A percentile compares a stretch with the other conserved stretches of the same genome.
Evolutionary conservation across 2,329 filamentous ascomycete species (phyloP).

Genomic region (Ascochyta viciae-villosae): DNA sequence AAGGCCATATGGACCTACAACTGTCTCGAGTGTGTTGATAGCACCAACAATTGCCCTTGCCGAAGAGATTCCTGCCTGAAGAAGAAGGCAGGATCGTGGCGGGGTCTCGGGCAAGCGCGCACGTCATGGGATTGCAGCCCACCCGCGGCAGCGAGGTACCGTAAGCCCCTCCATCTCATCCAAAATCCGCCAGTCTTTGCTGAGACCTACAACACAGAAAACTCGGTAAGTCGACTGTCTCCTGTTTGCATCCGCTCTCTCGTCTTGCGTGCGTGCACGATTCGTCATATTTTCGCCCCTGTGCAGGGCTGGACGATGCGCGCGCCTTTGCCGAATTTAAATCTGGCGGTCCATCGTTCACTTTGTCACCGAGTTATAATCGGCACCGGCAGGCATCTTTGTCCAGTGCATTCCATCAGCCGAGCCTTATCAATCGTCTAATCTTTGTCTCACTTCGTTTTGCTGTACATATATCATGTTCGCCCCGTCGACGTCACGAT

Average conservation of each 20-base stretch:
- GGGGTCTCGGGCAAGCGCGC: constrained; percentile 29
- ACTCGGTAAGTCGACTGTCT: constrained; percentile 35
- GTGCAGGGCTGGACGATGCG: constrained; percentile 32
- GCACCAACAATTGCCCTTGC: not conserved
- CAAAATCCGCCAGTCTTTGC: constrained; percentile 20
- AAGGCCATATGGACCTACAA: not conserved
- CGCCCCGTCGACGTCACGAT: constrained; percentile 43
- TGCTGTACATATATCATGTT: constrained; percentile 50
- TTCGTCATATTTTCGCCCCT: constrained; percentile 19
- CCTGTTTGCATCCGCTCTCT: constrained; percentile 9
- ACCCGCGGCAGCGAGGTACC: constrained; percentile 13
- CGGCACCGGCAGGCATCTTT: constrained; percentile 24
- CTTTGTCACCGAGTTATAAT: constrained; percentile 37
- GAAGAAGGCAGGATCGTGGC: constrained; percentile 19
- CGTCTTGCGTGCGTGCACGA: constrained; percentile 4
- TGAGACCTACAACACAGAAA: constrained; percentile 21
- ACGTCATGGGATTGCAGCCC: constrained; percentile 31
- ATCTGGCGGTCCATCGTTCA: constrained; percentile 15
- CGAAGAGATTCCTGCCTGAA: constrained; percentile 7
- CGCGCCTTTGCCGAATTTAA: constrained; percentile 38
- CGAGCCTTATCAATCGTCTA: constrained; percentile 45
- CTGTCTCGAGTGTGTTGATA: not conserved
- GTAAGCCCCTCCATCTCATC: constrained; percentile 11
- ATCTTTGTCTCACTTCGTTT: constrained; percentile 28
- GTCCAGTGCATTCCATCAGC: constrained; percentile 46